Evolutionary conservation across 768 basidiomycete genomes (phyloP).

Genomic region (Calocybe cyanea): DNA sequence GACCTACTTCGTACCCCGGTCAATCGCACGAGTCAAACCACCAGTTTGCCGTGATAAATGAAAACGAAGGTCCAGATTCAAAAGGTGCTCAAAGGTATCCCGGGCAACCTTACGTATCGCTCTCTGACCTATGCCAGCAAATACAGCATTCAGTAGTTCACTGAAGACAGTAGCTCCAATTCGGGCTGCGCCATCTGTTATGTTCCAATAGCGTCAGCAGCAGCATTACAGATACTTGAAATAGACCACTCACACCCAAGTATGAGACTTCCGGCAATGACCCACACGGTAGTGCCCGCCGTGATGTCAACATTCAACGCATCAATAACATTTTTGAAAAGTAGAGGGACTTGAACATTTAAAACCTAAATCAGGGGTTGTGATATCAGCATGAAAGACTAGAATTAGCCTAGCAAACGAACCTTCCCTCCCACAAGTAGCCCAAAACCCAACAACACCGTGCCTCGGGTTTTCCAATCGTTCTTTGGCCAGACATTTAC

Average conservation of each 20-base stretch:
- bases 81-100: conserved; percentile 92
- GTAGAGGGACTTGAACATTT: conserved; percentile 96
- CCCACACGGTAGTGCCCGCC: conserved; percentile 76
- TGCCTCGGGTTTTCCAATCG: conserved; percentile 76
- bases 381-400: neutral
- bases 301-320: conserved; percentile 81
- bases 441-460: conserved; percentile 79
- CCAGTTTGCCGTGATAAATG: conserved; percentile 94
- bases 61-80: conserved; percentile 88
- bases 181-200: conserved; percentile 82
- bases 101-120: conserved; percentile 93
- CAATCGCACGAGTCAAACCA: conserved; percentile 93
- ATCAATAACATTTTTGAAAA: conserved; percentile 93
- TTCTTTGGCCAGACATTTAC: conserved; percentile 90
- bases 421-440: conserved; percentile 87
- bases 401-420: conserved; percentile 15
- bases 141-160: conserved; percentile 92
- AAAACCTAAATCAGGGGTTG: conserved; percentile 51
- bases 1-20: conserved; percentile 91
- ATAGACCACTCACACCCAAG: conserved; percentile 72
- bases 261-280: conserved; percentile 85
- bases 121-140: conserved; percentile 91
- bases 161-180: conserved; percentile 87
- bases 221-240: neutral
- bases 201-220: conserved; percentile 4